Evolutionary conservation across 2,329 filamentous ascomycete genomes (phyloP), one percentile per base, ranked within the genome.

Genomic region (Fusarium ramigenum): DNA sequence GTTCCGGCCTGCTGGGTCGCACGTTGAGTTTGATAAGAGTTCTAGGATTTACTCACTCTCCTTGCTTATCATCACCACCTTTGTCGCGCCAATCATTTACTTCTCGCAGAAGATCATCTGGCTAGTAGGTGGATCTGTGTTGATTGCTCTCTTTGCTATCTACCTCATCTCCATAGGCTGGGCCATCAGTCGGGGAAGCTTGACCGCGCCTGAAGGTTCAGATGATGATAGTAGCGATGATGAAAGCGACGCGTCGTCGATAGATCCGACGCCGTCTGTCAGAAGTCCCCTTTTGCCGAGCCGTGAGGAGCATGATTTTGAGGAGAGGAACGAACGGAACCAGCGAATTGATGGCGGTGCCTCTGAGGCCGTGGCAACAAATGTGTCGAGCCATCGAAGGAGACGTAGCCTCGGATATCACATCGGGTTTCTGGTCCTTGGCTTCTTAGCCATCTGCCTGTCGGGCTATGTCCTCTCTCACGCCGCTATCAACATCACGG

Each of bases 371-470:
- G 11, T 4, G 3, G 2, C 1, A 8, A 18, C 32, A 23, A 7
- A 23, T 39, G 1, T 5, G 4, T 0, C 3, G 7, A 39, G 1
- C 2, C 16, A 2, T 23, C 11, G 15, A 32, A 32, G 30, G 10
- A 12, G 30, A 32, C 30, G 2, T 32, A 4, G 30, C 30, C 25
- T 28, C 8, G 9, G 7, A 1, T 52, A 60, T 8, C 57, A 60
- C 3, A 5, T 40, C 1, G 9, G 57, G 1, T 21, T 7, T 9
- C 21, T 60, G 1, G 12, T 15, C 0, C 44, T 40, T 14, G 44
- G 44, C 9, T 60, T 40, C 18, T 7, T 25, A 8, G 57, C 44
- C 21, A 53, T 60, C 6, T 53, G 57, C 2, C 18, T 60, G 4
- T 28, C 34, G 0, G 57, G 57, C 21, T 60, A 60, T 25, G 9